Evolutionary conservation across 1,284 basidiomycete genomes (phyloP).

Genomic region (Irpex sp.): DNA sequence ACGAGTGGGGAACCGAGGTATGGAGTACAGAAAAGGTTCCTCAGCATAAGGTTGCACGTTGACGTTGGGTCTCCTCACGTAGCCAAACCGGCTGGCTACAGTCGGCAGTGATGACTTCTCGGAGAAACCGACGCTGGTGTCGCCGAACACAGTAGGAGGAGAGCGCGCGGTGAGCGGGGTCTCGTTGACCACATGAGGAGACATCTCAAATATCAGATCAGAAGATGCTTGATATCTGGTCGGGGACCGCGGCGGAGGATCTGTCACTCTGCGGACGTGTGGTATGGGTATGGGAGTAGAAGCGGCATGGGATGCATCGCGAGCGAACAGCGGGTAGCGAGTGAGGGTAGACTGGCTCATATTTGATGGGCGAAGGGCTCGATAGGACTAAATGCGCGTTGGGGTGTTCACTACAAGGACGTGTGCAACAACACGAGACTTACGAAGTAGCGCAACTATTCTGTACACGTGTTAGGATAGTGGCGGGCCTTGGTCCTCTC

Average conservation of each 20-base stretch:
- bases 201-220: constrained; percentile 22
- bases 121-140: constrained; percentile 1
- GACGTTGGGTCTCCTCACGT: constrained; percentile 5
- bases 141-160: not conserved
- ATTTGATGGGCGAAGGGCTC: too few species aligned
- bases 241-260: constrained; percentile 17
- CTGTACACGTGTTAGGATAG: not conserved
- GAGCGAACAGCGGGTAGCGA: constrained; percentile 8
- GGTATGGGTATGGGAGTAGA: constrained; percentile 20
- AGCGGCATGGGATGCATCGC: constrained; percentile 8
- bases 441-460: not conserved
- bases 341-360: constrained; percentile 4
- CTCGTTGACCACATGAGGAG: constrained; percentile 12
- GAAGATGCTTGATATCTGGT: constrained; percentile 10
- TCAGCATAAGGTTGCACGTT: constrained; percentile 12
- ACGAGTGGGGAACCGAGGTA: constrained; percentile 14
- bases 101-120: constrained; percentile 6
- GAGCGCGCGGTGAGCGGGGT: not conserved
- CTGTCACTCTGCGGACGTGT: constrained; percentile 11
- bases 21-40: constrained; percentile 18
- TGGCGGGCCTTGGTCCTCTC: too few species aligned
- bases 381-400: not conserved
- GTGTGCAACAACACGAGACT: not conserved
- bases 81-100: constrained; percentile 8
- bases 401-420: too few species aligned